A percentile compares a stretch with the other conserved stretches of the same genome.
Conservation (phyloP, 805 yeast species). For the Ogataea wickerhamii region DNA sequence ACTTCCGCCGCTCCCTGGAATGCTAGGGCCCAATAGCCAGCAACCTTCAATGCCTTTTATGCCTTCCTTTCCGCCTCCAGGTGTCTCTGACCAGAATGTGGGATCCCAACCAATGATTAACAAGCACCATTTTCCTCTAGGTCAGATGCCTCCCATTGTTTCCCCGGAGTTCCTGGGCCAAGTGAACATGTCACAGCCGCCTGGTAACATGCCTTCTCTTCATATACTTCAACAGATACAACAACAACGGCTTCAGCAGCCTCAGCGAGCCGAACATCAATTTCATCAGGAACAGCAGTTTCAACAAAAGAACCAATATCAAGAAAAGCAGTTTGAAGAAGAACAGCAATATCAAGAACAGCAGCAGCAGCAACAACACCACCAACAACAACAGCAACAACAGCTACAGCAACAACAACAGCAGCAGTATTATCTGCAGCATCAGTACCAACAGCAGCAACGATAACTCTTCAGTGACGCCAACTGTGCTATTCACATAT, state of each 20-base stretch:
- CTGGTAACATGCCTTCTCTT: slow-evolving; percentile 14
- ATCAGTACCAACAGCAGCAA: too few species aligned
- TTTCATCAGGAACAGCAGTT: slow-evolving; percentile 2
- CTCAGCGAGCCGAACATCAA: too few species aligned
- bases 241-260: slow-evolving; percentile 5
- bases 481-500: too few species aligned
- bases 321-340: not conserved
- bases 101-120: too few species aligned
- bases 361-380: slow-evolving; percentile 6
- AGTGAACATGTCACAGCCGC: not conserved
- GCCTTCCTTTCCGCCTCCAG: slow-evolving; percentile 2
- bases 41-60: slow-evolving; percentile 3
- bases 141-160: slow-evolving; percentile 1
- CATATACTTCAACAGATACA: slow-evolving; percentile 13
- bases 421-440: not conserved
- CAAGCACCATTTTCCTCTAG: slow-evolving; percentile 1
- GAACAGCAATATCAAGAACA: slow-evolving; percentile 7
- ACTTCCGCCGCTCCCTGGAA: slow-evolving; percentile 28
- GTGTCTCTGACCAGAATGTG: not conserved
- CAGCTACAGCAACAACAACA: slow-evolving; percentile 5
- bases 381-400: slow-evolving; percentile 3
- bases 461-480: too few species aligned
- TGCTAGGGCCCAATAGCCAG: slow-evolving; percentile 8
- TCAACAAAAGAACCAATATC: slow-evolving; percentile 1
- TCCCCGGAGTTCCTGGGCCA: not conserved